Evolutionary conservation across 2,329 filamentous ascomycete species (phyloP), one percentile per base, ranked within the genome.

Genomic region (Nemania sp.): DNA sequence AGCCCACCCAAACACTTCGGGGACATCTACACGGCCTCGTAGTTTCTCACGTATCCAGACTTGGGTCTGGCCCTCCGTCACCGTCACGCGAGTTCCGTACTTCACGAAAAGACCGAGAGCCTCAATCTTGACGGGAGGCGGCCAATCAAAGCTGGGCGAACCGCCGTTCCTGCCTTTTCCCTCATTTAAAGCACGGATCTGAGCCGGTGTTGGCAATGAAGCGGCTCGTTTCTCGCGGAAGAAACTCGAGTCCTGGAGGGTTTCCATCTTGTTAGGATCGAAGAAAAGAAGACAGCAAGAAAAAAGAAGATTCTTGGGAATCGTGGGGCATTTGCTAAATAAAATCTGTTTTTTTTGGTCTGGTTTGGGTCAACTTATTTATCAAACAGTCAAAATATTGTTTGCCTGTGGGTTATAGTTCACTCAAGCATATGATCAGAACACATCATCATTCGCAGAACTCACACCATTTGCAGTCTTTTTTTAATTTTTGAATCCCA

Each of bases 1-100:
- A 24, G 50, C 30, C 50, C 50, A 53, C 17, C 50, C 50, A 39
- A 53, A 53, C 50, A 53, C 50, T 48, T 53, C 50, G 30, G 50
- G 50, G 15, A 43, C 14, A 12, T 9, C 2, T 48, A 53, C 50
- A 17, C 36, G 45, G 19, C 51, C 45, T 34, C 12, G 44, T 44
- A 54, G 40, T 26, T 54, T 40, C 40, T 54, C 44, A 22, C 44
- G 45, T 40, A 54, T 49, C 44, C 23, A 34, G 23, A 54, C 12
- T 45, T 54, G 44, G 9, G 51, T 49, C 39, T 44, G 51, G 31
- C 15, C 11, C 51, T 52, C 39, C n/a, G 51, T 44, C 24, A 43
- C 51, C 17, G 44, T 54, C 31, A 54, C 44, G 14, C 17, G 31
- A n/a, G 39, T 43, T 40, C 44, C 51, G 12, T 54, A 49, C 51